Evolutionary conservation across 148 eudicot genomes (phyloP).

Genomic region (Amaranthus palmeri): DNA sequence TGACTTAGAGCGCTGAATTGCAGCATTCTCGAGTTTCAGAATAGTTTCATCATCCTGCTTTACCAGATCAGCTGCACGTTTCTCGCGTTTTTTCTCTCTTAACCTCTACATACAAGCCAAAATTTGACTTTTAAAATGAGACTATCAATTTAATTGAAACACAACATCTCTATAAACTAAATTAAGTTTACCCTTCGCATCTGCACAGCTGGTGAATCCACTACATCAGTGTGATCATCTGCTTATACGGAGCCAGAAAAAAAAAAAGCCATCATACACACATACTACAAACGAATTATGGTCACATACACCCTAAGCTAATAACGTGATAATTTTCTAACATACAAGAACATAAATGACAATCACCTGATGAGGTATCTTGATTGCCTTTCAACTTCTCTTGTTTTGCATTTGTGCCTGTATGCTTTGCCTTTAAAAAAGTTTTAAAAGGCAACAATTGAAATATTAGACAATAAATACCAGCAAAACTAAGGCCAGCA

Average conservation of each 20-base stretch:
- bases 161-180: conserved; percentile 4
- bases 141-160: conserved; percentile 9
- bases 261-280: conserved; percentile 1
- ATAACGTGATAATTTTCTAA: conserved; percentile 26
- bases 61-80: conserved; percentile 68
- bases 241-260: conserved; percentile 24
- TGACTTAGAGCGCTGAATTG: conserved; percentile 86
- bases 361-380: conserved; percentile 35
- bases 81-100: conserved; percentile 74
- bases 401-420: conserved; percentile 39
- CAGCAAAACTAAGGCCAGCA: not conserved
- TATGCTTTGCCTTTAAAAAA: conserved; percentile 33
- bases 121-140: conserved; percentile 9
- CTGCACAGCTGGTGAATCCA: conserved; percentile 60
- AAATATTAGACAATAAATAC: not conserved
- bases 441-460: conserved; percentile 5
- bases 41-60: conserved; percentile 78
- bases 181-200: conserved; percentile 61
- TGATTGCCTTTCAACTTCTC: conserved; percentile 40
- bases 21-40: conserved; percentile 89
- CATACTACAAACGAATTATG: not conserved
- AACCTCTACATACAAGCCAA: conserved; percentile 50
- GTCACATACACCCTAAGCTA: conserved; percentile 2
- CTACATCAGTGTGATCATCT: conserved; percentile 46
- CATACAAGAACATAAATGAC: not conserved